phyloP scores from a whole-genome alignment of 2,329 filamentous ascomycete species.

The Mollisia scopiformis region DNA sequence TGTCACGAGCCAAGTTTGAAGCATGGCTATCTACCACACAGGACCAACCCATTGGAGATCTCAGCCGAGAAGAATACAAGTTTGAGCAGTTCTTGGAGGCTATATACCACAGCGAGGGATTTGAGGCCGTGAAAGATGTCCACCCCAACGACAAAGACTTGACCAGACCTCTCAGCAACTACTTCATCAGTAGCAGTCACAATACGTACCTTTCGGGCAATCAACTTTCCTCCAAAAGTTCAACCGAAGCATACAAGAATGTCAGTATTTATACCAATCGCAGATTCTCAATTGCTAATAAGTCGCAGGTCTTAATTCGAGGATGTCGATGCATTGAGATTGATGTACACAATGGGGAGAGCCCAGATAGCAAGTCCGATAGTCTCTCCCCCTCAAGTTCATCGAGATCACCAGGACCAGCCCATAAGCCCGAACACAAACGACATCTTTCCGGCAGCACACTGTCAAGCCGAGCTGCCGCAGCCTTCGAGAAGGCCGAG shows the following conservation, averaged over 20 bases:
- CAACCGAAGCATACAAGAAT: conserved; percentile 76
- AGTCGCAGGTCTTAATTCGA: conserved; percentile 64
- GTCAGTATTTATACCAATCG: conserved; percentile 48
- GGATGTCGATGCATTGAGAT: conserved; percentile 93
- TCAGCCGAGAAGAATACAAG: conserved; percentile 34
- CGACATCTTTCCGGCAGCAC: conserved; percentile 37
- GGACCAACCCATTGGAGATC: conserved; percentile 29
- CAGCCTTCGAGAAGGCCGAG: conserved; percentile 32
- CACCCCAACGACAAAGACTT: conserved; percentile 31
- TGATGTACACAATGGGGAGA: conserved; percentile 85
- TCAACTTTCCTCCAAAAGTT: conserved; percentile 76
- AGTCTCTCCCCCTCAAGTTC: conserved; percentile 11
- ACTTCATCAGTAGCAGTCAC: conserved; percentile 93
- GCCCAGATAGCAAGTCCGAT: conserved; percentile 34
- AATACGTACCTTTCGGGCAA: conserved; percentile 92
- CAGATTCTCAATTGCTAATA: conserved; percentile 10
- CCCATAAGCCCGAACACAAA: conserved; percentile 47
- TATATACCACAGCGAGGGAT: conserved; percentile 32
- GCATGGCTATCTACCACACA: conserved; percentile 55
- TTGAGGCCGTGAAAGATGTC: conserved; percentile 31
- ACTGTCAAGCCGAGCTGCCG: conserved; percentile 35
- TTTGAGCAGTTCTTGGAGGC: conserved; percentile 37
- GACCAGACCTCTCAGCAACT: conserved; percentile 56
- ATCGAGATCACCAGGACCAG: conserved; percentile 24
- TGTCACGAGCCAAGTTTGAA: conserved; percentile 46